These are phyloP conservation scores for Kwoniella heveanensis DNA, from an alignment of 768 basidiomycete species.

Conservation along the genomic window DNA sequence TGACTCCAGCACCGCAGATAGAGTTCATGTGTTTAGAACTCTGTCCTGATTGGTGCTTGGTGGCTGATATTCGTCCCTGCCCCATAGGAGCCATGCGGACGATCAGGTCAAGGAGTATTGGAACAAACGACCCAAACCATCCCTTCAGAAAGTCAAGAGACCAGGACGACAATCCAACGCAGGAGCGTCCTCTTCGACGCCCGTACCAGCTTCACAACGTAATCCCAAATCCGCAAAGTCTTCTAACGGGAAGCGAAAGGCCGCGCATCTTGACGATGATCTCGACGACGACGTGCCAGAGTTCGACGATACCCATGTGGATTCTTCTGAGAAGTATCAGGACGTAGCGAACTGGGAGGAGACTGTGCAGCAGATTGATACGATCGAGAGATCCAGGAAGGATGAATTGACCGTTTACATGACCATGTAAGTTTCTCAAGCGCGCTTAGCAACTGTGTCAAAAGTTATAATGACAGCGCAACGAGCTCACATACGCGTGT, in stretches of 20 bases:
- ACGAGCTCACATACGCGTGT: no score
- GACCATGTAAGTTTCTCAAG: constrained; percentile 46
- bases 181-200: constrained; percentile 10
- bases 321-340: constrained; percentile 42
- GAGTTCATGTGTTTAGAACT: no score
- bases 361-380: constrained; percentile 41
- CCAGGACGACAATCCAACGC: constrained; percentile 14
- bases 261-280: constrained; percentile 18
- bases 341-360: constrained; percentile 52
- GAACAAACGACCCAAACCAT: constrained; percentile 37
- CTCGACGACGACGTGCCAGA: constrained; percentile 26
- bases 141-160: constrained; percentile 19
- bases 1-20: no score
- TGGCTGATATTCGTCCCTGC: not conserved
- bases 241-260: constrained; percentile 14
- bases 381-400: constrained; percentile 43
- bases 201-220: constrained; percentile 19
- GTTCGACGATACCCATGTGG: constrained; percentile 40
- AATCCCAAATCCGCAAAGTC: constrained; percentile 22
- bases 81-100: constrained; percentile 31
- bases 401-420: constrained; percentile 43
- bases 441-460: not conserved
- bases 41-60: no score
- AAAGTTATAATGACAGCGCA: not conserved
- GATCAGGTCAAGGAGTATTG: constrained; percentile 48